Base-by-base conservation (phyloP, 2,329 filamentous ascomycete genomes). In the Bipolaris oryzae region DNA sequence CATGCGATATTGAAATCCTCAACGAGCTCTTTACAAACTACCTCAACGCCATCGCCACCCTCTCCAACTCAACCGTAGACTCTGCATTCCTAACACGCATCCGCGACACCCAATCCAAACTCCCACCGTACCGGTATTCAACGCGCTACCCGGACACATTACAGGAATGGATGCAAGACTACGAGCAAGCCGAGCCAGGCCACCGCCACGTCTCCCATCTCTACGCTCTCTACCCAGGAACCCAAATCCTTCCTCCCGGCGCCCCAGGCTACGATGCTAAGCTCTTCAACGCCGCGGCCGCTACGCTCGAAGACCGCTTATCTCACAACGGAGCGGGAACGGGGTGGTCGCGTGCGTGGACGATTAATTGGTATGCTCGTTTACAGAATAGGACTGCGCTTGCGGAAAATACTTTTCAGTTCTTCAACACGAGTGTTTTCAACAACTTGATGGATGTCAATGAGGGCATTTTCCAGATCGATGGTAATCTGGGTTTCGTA, bases 181-280 rank as follows among this genome's bases (percentile, higher is more conserved):
- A 74, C 28, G 62, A 66, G 10, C 76, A 78, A 53, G 69, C 74
- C 3, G 81, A 83, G 45, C 79, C 78, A 0, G 81, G 81, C 0
- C 81, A 84, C 56, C 76, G 82, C 0, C 82, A 84, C 47, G 75
- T 83, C 3, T 83, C 80, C 0, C 81, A 82, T 55, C 72, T 84
- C 0, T 83, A 79, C 57, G 81, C 76, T 0, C 73, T 84, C 2
- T 79, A 80, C 50, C 82, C 82, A 0, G 80, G 80, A 0, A 73
- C 70, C 5, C 57, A 64, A 2, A 79, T 82, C n/a, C 73, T 74
- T 1, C 73, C 70, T 3, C 61, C 63, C 1, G 69, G 72, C 4
- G 74, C 74, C 1, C 72, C 69, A 10, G 53, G 47, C 13, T 51
- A 55, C 25, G 7, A 55, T 11, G 47, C 25, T 2, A 70, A 63